Evolutionary conservation across 2,329 filamentous ascomycete genomes (phyloP).

Genomic region (Penicillium sp.): DNA sequence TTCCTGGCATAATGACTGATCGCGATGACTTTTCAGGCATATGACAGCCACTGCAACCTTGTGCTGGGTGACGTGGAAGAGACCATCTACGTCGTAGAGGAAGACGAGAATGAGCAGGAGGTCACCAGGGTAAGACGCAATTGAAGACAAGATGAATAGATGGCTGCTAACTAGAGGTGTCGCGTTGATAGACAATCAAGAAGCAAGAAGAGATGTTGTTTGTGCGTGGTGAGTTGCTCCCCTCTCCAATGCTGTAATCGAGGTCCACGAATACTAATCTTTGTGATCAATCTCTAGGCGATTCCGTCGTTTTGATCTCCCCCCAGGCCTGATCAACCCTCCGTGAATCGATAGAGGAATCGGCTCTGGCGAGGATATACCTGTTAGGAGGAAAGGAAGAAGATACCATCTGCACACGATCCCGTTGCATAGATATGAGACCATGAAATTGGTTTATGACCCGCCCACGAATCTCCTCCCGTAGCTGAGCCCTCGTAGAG

Average conservation of each 20-base stretch:
- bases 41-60: slow-evolving; percentile 97
- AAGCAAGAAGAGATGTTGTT: slow-evolving; percentile 99
- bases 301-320: slow-evolving; percentile 73
- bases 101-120: slow-evolving; percentile 76
- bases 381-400: slow-evolving; percentile 9
- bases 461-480: not conserved
- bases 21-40: slow-evolving; percentile 64
- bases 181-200: slow-evolving; percentile 71
- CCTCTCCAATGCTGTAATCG: not conserved
- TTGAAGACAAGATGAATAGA: not conserved
- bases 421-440: slow-evolving; percentile 26
- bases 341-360: slow-evolving; percentile 17
- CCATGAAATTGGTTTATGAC: slow-evolving; percentile 25
- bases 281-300: slow-evolving; percentile 54
- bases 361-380: slow-evolving; percentile 22
- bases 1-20: slow-evolving; percentile 20
- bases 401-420: slow-evolving; percentile 22
- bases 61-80: slow-evolving; percentile 96
- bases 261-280: slow-evolving; percentile 19
- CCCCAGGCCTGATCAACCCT: slow-evolving; percentile 53
- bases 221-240: slow-evolving; percentile 72
- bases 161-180: slow-evolving; percentile 14
- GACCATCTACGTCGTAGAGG: slow-evolving; percentile 91
- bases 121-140: slow-evolving; percentile 65
- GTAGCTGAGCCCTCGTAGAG: slow-evolving; percentile 8